Base-by-base conservation (phyloP, 2,329 filamentous ascomycete species). In the Aspergillus quadrilineatus region DNA sequence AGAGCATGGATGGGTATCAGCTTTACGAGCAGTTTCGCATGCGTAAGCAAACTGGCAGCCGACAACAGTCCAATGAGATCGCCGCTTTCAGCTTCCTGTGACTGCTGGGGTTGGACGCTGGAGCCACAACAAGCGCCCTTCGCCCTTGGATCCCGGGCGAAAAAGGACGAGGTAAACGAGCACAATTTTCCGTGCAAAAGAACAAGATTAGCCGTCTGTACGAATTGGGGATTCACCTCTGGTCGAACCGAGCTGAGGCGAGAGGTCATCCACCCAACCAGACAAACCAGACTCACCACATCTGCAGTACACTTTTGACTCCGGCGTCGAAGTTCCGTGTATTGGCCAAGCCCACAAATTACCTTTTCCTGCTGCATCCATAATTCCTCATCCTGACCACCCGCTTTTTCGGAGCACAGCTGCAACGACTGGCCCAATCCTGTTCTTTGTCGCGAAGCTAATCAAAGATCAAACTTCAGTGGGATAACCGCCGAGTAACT, bases 341-440 rank as follows among this genome's bases (percentile, higher is more conserved):
- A 60, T 59, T 61, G 59, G 60, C 60, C 60, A 60, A 66, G 55
- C 62, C 62, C 63, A 45, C 41, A 59, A 59, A 58, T 44, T 51
- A 34, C 39, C 8, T n/a, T 30, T 30, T 44, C 39, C 37, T 44
- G 34, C 10, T 22, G 37, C 47, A 47, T 22, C 45, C 47, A 55
- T 17, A 34, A 26, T 47, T 51, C 42, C 52, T 46, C 26, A 28
- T 48, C 22, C 34, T 46, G 39, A 53, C 45, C 47, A 50, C 43
- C 51, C 44, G 36, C 46, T 50, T 48, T 34, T 34, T 34, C 47
- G 47, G 41, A 42, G 32, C 47, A 14, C 15, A n/a, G 26, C 26
- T 28, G 47, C 12, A 29, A 17, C 36, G 17, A 41, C 37, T 50
- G 28, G 28, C 14, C 42, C 48, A 42, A 43, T 22, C 34, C 36